Percentiles rank a stretch among this genome's conserved stretches.
phyloP scores from a whole-genome alignment of 2,329 filamentous ascomycete genomes.

The Amauroascus niger region DNA sequence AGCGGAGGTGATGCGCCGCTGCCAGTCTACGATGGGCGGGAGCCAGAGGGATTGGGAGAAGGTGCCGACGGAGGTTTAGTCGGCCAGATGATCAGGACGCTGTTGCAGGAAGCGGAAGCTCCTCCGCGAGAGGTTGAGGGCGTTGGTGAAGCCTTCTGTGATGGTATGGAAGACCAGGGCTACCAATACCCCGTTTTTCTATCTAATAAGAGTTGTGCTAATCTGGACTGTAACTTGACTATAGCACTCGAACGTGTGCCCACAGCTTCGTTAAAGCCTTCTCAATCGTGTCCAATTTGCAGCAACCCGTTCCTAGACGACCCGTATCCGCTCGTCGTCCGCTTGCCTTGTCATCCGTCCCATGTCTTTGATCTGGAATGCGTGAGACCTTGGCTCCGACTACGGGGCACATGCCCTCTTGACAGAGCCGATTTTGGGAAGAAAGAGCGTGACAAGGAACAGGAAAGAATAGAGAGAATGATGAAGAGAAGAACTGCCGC shows the following conservation, averaged over 20 bases:
- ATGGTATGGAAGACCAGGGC: conserved; percentile 29
- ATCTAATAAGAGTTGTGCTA: background rate
- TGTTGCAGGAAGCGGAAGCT: conserved; percentile 48
- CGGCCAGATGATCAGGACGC: conserved; percentile 45
- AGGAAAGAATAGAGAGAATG: conserved; percentile 44
- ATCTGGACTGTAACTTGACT: background rate
- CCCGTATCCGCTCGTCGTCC: conserved; percentile 53
- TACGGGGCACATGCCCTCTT: conserved; percentile 55
- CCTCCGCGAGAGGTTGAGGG: conserved; percentile 53
- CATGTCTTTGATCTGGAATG: conserved; percentile 58
- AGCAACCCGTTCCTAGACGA: conserved; percentile 53
- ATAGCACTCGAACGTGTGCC: conserved; percentile 50
- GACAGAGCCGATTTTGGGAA: conserved; percentile 52
- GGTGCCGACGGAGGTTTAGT: conserved; percentile 38
- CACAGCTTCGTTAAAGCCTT: conserved; percentile 44
- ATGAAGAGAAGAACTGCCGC: conserved; percentile 36
- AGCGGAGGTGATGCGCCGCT: conserved; percentile 23
- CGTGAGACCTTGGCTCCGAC: conserved; percentile 54
- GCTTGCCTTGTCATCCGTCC: conserved; percentile 51
- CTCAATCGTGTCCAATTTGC: conserved; percentile 52
- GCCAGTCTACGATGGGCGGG: conserved; percentile 39
- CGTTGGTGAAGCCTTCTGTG: conserved; percentile 52
- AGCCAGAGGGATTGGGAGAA: conserved; percentile 27
- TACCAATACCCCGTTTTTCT: background rate
- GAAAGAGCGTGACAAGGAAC: conserved; percentile 43